Conservation (phyloP, 208 protist species). For the Trypanosoma melophagium region DNA sequence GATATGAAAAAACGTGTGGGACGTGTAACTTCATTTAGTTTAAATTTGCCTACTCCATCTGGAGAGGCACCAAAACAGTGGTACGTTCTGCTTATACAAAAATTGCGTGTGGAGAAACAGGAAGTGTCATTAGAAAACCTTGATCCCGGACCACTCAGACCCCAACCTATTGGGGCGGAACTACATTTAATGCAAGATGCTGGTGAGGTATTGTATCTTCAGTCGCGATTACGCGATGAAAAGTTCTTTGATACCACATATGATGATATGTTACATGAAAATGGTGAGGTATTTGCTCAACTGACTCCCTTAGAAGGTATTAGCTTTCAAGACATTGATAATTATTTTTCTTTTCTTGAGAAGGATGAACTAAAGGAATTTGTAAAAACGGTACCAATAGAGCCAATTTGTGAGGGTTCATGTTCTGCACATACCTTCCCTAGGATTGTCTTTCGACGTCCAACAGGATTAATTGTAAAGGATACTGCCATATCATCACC, state of each 20-base stretch:
- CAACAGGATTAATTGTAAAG: conserved; percentile 52
- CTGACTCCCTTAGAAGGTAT: conserved; percentile 74
- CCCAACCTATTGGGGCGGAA: conserved; percentile 59
- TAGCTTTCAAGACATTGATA: conserved; percentile 67
- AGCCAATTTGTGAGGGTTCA: conserved; percentile 48
- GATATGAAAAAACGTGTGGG: conserved; percentile 54
- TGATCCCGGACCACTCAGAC: conserved; percentile 31
- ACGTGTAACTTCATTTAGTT: conserved; percentile 42
- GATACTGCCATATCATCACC: conserved; percentile 53
- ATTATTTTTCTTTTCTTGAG: conserved; percentile 34
- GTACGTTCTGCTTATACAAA: conserved; percentile 59
- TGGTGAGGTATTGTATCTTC: conserved; percentile 62
- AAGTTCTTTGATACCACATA: conserved; percentile 46
- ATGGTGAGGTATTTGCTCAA: conserved; percentile 78
- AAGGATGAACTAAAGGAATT: background rate
- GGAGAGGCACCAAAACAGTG: conserved; percentile 7
- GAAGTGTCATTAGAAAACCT: conserved; percentile 41
- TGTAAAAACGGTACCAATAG: conserved; percentile 2
- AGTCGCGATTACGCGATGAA: conserved; percentile 46
- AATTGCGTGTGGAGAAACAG: conserved; percentile 38
- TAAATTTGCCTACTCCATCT: background rate
- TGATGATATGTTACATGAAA: conserved; percentile 67
- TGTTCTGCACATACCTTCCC: conserved; percentile 64
- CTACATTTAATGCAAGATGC: conserved; percentile 66
- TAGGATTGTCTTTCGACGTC: conserved; percentile 52